Base-by-base conservation (phyloP, 2,329 filamentous ascomycete species). In the Aspergillus jensenii region DNA sequence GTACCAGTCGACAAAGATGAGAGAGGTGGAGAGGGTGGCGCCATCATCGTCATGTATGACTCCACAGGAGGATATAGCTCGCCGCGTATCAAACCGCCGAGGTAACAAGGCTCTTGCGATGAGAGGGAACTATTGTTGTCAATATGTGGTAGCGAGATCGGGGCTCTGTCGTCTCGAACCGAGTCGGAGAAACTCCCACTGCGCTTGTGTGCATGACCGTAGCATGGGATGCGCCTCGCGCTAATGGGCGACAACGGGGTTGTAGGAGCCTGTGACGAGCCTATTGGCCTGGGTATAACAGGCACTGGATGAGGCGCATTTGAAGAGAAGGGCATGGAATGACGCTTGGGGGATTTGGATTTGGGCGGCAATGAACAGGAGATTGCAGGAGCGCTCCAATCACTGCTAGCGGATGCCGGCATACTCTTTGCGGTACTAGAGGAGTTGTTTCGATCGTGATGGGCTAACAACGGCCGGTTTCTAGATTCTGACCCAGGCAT, bases 141-240 rank as follows among this genome's bases (percentile, higher is more conserved):
- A 39, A 74, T 67, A 58, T 81, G 78, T 39, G 79, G 73, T 33
- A 78, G 74, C 4, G 81, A 80, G 8, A 84, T 67, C 2, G 82
- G 82, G 11, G 81, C 75, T 54, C 84, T 75, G 78, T 87, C 74
- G 68, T 95, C 90, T 65, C 91, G 82, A 52, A 93, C 74, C 1
- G 93, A 93, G 75, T 97, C 91, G 0, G 90, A 90, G 66, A 95
- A 88, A 71, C 93, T 97, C 50, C 88, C 91, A 69, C 90, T 96
- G 21, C 92, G 87, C 73, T 91, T 93, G 74, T 96, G 92, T 3
- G 79, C 73, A 61, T 84, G 82, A 9, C 76, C 74, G 41, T 79
- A 72, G 12, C 77, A 76, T 19, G 85, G 82, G 15, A 85, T 82
- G 11, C 72, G 73, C 55, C 62, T 62, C 3, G 70, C 66, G 11